Percentiles rank a stretch among this genome's conserved stretches.
phyloP scores from a whole-genome alignment of 75 land plant genomes.

The Picea glauca region DNA sequence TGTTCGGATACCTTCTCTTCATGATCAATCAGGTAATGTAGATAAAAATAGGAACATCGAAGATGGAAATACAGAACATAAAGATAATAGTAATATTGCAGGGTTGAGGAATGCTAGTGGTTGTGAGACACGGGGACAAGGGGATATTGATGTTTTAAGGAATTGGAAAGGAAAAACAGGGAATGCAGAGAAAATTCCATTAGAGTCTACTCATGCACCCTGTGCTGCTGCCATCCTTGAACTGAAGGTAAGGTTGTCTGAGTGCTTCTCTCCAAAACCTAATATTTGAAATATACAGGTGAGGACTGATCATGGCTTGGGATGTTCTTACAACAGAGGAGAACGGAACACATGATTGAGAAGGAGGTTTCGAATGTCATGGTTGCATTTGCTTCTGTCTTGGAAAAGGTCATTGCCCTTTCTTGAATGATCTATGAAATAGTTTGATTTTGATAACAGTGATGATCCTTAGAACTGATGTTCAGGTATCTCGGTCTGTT shows the following conservation, averaged over 20 bases:
- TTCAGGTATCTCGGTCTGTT: not conserved
- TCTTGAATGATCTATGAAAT: not conserved
- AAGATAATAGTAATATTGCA: not conserved
- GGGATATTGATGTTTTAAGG: not conserved
- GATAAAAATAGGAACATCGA: not conserved
- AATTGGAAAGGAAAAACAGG: not conserved
- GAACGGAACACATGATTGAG: conserved; percentile 15
- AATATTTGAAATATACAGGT: not conserved
- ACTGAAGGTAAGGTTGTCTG: conserved; percentile 20
- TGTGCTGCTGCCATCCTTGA: conserved; percentile 24
- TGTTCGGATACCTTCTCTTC: not conserved
- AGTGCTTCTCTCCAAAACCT: not conserved
- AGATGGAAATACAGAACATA: not conserved
- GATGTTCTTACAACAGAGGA: conserved; percentile 8
- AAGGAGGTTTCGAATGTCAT: conserved; percentile 25
- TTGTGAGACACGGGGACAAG: not conserved
- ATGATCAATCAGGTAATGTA: conserved; percentile 18
- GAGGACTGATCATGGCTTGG: not conserved
- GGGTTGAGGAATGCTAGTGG: not conserved
- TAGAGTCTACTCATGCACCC: conserved; percentile 16
- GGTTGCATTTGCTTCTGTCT: conserved; percentile 21
- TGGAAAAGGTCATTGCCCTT: conserved; percentile 19
- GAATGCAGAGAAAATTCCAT: conserved; percentile 7
- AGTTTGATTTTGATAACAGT: not conserved
- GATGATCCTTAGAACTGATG: not conserved